Base-by-base conservation (phyloP, 139 green algal species). In the Tetraselmis chui region DNA sequence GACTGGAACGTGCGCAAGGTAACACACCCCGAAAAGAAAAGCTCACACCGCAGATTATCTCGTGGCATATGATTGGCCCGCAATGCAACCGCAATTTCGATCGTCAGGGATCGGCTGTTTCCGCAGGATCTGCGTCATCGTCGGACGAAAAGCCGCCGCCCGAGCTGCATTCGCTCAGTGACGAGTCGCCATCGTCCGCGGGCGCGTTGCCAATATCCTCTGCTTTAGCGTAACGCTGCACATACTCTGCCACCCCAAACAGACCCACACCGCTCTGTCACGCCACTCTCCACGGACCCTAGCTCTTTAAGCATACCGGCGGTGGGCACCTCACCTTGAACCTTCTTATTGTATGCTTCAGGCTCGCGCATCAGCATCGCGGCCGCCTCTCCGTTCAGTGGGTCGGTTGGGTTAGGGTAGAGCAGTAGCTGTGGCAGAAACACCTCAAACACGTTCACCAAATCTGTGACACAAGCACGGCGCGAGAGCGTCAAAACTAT, bases 361-460 rank as follows among this genome's bases (percentile, higher is more conserved):
- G 96, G 95, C 83, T 99, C 96, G 0, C 96, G 87, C 93, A 99
- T 99, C 23, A 99, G 91, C 86, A 99, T 89, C 18, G 97, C 94
- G 1, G 97, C 97, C 2, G 97, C 97, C 89, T 99, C 97, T 1
- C 97, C 96, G 81, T 99, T 99, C 0, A 99, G 87, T 0, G 97
- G 97, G 87, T 99, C 97, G 1, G 93, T 95, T 1, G 97, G 92
- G 89, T 99, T 99, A 28, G 97, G 97, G 88, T 99, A 99, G 22
- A 99, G 91, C 83, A 99, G 89, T 77, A 99, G 91, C 90, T 99
- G 97, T 11, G 97, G 97, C 75, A 99, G 90, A 85, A 99, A 99
- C 2, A 98, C 94, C 87, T 99, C 96, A 87, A 99, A 99, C 2
- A 99, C 95, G 84, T 99, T 99, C 67, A 99, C 90, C 29, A 99